These are phyloP conservation scores for Diplodia intermedia DNA, from an alignment of 2,329 filamentous ascomycete genomes.

Conservation along the genomic window DNA sequence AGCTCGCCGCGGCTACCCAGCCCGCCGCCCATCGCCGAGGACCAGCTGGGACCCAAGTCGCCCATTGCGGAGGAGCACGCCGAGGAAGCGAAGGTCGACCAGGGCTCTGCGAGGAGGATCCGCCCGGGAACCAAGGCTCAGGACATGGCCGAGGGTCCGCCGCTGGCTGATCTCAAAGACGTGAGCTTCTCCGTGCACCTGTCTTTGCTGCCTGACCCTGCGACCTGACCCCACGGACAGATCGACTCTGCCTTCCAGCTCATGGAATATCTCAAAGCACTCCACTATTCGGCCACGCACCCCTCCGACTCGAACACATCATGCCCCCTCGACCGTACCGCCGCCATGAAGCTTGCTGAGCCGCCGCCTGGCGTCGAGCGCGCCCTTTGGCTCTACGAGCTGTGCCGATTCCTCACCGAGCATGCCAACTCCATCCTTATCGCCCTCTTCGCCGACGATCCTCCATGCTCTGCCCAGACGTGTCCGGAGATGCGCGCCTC, in stretches of 20 bases:
- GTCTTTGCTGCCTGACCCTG: conserved; percentile 15
- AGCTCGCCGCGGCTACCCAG: conserved; percentile 93
- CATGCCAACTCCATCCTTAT: conserved; percentile 93
- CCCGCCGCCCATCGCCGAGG: conserved; percentile 92
- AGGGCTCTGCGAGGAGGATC: conserved; percentile 81
- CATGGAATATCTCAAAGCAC: conserved; percentile 93
- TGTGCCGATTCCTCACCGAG: conserved; percentile 93
- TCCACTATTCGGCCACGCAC: conserved; percentile 82
- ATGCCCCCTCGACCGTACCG: conserved; percentile 75
- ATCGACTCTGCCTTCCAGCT: conserved; percentile 97
- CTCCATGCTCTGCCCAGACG: conserved; percentile 85
- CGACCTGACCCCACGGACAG: conserved; percentile 56
- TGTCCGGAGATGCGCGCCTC: conserved; percentile 98
- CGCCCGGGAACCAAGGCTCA: conserved; percentile 89
- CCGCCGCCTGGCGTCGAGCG: conserved; percentile 83
- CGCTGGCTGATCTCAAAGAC: conserved; percentile 82
- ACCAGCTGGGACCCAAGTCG: conserved; percentile 83
- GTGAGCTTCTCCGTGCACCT: background rate
- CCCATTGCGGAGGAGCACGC: conserved; percentile 64
- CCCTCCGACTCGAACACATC: conserved; percentile 63
- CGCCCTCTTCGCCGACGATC: conserved; percentile 88
- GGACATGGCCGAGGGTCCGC: conserved; percentile 92
- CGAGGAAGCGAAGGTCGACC: conserved; percentile 65
- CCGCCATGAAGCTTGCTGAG: conserved; percentile 76
- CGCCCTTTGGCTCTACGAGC: conserved; percentile 95